Evolutionary conservation across 305 asterid species (phyloP).

Genomic region (Lippia alba): DNA sequence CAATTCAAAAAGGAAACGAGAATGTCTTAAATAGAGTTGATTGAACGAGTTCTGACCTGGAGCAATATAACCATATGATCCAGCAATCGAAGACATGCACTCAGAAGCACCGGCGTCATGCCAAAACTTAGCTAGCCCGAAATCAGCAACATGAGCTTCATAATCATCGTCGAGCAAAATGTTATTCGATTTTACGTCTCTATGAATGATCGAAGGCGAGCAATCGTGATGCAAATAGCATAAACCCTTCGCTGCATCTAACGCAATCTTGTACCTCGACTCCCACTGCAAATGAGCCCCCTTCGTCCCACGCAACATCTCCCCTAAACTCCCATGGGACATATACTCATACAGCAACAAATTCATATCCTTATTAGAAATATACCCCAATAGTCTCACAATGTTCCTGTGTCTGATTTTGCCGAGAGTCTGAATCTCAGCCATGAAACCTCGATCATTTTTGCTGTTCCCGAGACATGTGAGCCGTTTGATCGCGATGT

Average conservation of each 20-base stretch:
- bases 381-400: constrained; percentile 72
- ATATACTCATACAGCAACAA: constrained; percentile 74
- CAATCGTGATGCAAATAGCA: constrained; percentile 89
- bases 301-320: constrained; percentile 61
- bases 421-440: constrained; percentile 79
- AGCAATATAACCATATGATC: constrained; percentile 91
- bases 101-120: constrained; percentile 64
- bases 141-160: constrained; percentile 92
- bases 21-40: background rate
- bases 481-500: constrained; percentile 70
- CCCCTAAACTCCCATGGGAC: constrained; percentile 88
- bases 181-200: constrained; percentile 82
- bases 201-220: constrained; percentile 77
- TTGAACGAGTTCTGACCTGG: constrained; percentile 50
- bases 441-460: constrained; percentile 65
- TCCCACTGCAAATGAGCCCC: constrained; percentile 83
- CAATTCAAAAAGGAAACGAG: no score
- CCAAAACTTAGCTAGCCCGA: constrained; percentile 84
- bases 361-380: constrained; percentile 65
- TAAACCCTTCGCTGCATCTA: constrained; percentile 78
- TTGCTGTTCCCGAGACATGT: constrained; percentile 41
- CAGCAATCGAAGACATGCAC: constrained; percentile 86
- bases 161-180: constrained; percentile 72
- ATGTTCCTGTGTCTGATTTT: constrained; percentile 73
- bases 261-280: constrained; percentile 63